Percentiles rank a stretch among this genome's conserved stretches.
These are phyloP conservation scores for Anastatica hierochuntica DNA, from an alignment of 345 rosid species.

Conservation along the genomic window DNA sequence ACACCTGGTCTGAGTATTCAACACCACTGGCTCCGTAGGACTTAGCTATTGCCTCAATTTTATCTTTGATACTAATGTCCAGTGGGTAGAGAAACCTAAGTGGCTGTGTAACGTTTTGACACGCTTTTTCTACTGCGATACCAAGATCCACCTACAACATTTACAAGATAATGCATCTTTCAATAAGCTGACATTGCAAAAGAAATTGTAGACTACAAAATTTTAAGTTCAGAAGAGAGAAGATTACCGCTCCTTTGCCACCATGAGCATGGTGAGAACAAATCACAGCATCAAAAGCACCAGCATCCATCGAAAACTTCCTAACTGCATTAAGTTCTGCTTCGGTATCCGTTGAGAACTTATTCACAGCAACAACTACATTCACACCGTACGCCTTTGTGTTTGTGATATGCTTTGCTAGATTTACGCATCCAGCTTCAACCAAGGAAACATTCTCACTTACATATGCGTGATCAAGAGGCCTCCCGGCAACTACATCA, in stretches of 20 bases:
- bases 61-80: conserved; percentile 72
- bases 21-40: conserved; percentile 94
- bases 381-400: conserved; percentile 83
- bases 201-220: background rate
- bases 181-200: background rate
- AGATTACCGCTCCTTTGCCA: conserved; percentile 88
- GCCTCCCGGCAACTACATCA: conserved; percentile 90
- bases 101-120: conserved; percentile 59
- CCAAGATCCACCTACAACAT: conserved; percentile 81
- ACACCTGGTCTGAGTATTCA: conserved; percentile 91
- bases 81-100: conserved; percentile 72
- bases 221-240: background rate
- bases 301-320: conserved; percentile 70
- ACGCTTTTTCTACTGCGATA: conserved; percentile 81
- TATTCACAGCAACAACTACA: conserved; percentile 93
- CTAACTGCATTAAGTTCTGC: conserved; percentile 86
- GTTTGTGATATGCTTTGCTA: conserved; percentile 83
- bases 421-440: conserved; percentile 92
- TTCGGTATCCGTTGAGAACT: conserved; percentile 81
- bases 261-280: conserved; percentile 97
- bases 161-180: background rate
- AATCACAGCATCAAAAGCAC: conserved; percentile 87
- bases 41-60: conserved; percentile 82
- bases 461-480: conserved; percentile 80
- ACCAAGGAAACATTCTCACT: conserved; percentile 82